Conservation (phyloP, 2,329 filamentous ascomycete species). For the Rutstroemia sp. region DNA sequence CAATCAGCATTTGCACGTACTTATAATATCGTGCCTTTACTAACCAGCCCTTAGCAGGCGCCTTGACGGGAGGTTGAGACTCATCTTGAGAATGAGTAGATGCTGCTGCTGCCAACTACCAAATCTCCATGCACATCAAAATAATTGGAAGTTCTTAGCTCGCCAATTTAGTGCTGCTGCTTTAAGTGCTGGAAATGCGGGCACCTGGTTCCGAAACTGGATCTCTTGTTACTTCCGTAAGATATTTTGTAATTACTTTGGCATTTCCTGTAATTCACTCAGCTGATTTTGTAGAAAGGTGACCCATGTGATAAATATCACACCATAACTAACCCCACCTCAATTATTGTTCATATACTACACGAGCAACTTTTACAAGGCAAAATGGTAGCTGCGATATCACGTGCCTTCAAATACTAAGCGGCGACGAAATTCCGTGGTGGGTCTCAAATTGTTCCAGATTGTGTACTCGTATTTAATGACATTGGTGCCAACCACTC, state of each 20-base stretch:
- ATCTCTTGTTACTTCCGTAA: background rate
- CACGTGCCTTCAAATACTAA: background rate
- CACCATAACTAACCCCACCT: background rate
- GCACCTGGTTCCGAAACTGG: background rate
- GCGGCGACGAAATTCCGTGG: constrained; percentile 5
- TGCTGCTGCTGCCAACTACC: background rate
- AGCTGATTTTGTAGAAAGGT: background rate
- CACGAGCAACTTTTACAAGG: background rate
- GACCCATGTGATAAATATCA: background rate
- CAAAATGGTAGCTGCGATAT: background rate
- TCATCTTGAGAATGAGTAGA: constrained; percentile 42
- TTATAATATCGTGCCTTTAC: constrained; percentile 19
- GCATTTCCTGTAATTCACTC: too few species aligned
- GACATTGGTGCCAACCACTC: background rate
- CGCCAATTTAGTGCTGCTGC: constrained; percentile 5
- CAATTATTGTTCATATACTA: background rate
- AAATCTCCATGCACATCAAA: background rate
- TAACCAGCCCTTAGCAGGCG: constrained; percentile 54
- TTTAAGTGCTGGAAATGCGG: constrained; percentile 1
- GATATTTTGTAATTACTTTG: background rate
- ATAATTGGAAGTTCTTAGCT: constrained; percentile 11
- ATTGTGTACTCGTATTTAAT: constrained; percentile 2
- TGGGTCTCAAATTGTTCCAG: constrained; percentile 4
- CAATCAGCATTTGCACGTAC: constrained; percentile 16
- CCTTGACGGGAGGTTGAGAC: constrained; percentile 54